Evolutionary conservation across 306 rosid genomes (phyloP).

Genomic region (Lupinus albus): DNA sequence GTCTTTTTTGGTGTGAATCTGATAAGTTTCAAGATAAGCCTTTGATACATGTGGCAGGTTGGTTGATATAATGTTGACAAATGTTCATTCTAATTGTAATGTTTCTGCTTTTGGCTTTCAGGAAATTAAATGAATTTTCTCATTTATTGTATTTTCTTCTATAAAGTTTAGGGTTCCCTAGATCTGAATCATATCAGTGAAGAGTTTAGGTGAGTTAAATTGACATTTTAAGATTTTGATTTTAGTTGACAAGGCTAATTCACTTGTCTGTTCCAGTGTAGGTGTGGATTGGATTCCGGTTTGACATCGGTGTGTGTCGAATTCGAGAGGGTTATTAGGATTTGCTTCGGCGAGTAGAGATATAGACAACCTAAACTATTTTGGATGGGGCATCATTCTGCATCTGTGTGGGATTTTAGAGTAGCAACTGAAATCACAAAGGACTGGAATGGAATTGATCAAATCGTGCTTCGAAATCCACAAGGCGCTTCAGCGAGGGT

Average conservation of each 20-base stretch:
- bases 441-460: conserved; percentile 83
- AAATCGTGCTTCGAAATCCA: conserved; percentile 69
- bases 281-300: conserved; percentile 40
- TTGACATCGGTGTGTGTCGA: not conserved
- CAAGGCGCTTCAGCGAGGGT: conserved; percentile 79
- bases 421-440: conserved; percentile 71
- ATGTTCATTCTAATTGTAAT: conserved; percentile 40
- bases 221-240: conserved; percentile 37
- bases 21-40: conserved; percentile 45
- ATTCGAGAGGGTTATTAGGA: not conserved
- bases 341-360: conserved; percentile 23
- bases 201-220: conserved; percentile 35
- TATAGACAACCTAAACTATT: conserved; percentile 34
- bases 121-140: conserved; percentile 40
- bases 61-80: conserved; percentile 49
- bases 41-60: conserved; percentile 46
- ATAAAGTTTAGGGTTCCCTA: conserved; percentile 28
- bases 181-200: conserved; percentile 53
- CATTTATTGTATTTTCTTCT: conserved; percentile 11
- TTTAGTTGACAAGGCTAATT: conserved; percentile 37
- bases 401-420: conserved; percentile 75
- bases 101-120: conserved; percentile 44
- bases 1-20: conserved; percentile 47
- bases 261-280: conserved; percentile 33
- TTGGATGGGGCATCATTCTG: conserved; percentile 86